Evolutionary conservation across 345 rosid species (phyloP).

Genomic region (Luvunga scandens): DNA sequence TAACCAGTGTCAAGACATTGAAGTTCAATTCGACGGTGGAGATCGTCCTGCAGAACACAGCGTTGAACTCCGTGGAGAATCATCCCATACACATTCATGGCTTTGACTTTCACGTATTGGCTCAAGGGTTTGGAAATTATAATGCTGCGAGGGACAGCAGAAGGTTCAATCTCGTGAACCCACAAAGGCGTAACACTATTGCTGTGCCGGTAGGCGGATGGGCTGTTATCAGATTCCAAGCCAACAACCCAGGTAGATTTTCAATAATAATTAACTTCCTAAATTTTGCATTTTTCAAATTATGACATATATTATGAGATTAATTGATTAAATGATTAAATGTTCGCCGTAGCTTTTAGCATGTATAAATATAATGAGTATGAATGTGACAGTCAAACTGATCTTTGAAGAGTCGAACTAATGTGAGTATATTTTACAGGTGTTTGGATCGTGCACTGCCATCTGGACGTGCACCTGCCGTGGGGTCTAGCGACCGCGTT

Average conservation of each 20-base stretch:
- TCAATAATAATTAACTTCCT: background rate
- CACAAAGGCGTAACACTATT: slow-evolving; percentile 69
- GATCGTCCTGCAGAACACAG: slow-evolving; percentile 73
- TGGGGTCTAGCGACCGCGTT: slow-evolving; percentile 58
- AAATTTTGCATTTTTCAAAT: too few relatives aligned
- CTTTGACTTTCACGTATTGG: slow-evolving; percentile 71
- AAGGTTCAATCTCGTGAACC: slow-evolving; percentile 57
- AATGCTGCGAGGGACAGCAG: slow-evolving; percentile 39
- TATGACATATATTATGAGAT: background rate
- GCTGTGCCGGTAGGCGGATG: slow-evolving; percentile 85
- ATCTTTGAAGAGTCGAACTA: background rate
- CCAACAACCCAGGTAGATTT: slow-evolving; percentile 77
- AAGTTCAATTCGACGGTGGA: slow-evolving; percentile 80
- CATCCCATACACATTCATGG: slow-evolving; percentile 96
- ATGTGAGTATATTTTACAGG: slow-evolving; percentile 26
- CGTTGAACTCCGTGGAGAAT: slow-evolving; percentile 52
- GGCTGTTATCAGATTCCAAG: slow-evolving; percentile 77
- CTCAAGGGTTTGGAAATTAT: slow-evolving; percentile 90
- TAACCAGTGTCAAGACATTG: slow-evolving; percentile 56
- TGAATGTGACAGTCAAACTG: background rate
- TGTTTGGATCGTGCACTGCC: slow-evolving; percentile 72
- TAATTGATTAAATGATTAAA: background rate
- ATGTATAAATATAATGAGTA: too few relatives aligned
- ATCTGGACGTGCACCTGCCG: slow-evolving; percentile 60
- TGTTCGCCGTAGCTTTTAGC: background rate